These are phyloP conservation scores for Suhomyces bokatorum DNA, from an alignment of 1,139 yeast species.

Conservation along the genomic window DNA sequence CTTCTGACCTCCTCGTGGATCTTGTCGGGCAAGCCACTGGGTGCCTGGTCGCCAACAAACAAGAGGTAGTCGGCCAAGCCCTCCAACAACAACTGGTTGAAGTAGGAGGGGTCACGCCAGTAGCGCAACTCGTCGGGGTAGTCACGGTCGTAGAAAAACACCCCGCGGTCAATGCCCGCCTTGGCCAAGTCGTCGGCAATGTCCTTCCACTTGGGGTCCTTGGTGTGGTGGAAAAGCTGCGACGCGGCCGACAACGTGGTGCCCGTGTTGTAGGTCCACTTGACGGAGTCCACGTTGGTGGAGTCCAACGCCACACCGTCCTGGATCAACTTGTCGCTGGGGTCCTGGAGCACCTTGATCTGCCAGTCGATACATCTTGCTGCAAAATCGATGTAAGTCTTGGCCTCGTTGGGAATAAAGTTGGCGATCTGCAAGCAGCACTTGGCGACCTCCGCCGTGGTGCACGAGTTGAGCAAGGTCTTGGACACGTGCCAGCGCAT, in stretches of 20 bases:
- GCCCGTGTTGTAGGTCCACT: conserved; percentile 74
- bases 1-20: conserved; percentile 48
- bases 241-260: conserved; percentile 60
- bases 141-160: conserved; percentile 65
- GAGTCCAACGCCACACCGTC: conserved; percentile 62
- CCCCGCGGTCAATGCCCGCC: conserved; percentile 58
- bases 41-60: conserved; percentile 48
- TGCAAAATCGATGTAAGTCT: conserved; percentile 52
- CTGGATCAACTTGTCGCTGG: conserved; percentile 54
- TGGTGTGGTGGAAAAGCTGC: conserved; percentile 53
- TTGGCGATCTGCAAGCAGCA: conserved; percentile 62
- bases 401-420: conserved; percentile 49
- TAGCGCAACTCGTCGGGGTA: conserved; percentile 56
- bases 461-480: conserved; percentile 62
- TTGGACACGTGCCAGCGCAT: conserved; percentile 67
- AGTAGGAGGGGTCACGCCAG: conserved; percentile 67
- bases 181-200: conserved; percentile 61
- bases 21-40: conserved; percentile 35
- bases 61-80: conserved; percentile 68
- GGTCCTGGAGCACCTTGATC: conserved; percentile 52
- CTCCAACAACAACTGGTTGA: conserved; percentile 64
- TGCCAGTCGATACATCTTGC: conserved; percentile 57
- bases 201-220: conserved; percentile 54
- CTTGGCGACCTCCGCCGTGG: conserved; percentile 71
- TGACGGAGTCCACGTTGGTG: conserved; percentile 47